Conservation (phyloP, 768 basidiomycete genomes). For the Chalciporus piperatus region DNA sequence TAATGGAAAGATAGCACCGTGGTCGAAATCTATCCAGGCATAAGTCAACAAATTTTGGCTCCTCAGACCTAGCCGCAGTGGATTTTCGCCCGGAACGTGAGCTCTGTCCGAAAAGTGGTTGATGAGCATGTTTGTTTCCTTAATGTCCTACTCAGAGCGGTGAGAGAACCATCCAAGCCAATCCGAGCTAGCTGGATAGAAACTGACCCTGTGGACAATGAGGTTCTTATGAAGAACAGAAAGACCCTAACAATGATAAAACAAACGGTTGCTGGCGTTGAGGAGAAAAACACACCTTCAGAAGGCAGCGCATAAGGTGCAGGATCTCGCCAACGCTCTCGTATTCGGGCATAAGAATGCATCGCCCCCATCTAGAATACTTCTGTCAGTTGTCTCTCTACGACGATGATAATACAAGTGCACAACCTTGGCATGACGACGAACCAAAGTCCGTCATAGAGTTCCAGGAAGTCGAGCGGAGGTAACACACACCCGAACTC, state of each 20-base stretch:
- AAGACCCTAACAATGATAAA: not conserved
- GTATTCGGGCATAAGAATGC: constrained; percentile 11
- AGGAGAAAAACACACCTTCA: not conserved
- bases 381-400: not conserved
- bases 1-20: not conserved
- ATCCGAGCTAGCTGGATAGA: not conserved
- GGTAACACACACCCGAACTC: constrained; percentile 17
- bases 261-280: too few species aligned
- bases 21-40: not conserved
- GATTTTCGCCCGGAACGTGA: not conserved
- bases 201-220: constrained; percentile 11
- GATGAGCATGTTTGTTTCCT: constrained; percentile 1
- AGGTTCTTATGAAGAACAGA: constrained; percentile 8
- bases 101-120: constrained; percentile 4
- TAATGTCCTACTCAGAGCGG: constrained; percentile 5
- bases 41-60: not conserved
- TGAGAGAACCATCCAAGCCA: not conserved
- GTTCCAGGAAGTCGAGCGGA: constrained; percentile 21
- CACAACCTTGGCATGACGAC: constrained; percentile 30
- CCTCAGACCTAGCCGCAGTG: not conserved
- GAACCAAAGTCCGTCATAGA: constrained; percentile 20
- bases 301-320: constrained; percentile 4
- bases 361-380: constrained; percentile 13
- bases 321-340: constrained; percentile 6
- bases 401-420: too few species aligned